These are phyloP conservation scores for Globisporangium spiculum DNA, from an alignment of 352 stramenopile genomes.

Conservation along the genomic window DNA sequence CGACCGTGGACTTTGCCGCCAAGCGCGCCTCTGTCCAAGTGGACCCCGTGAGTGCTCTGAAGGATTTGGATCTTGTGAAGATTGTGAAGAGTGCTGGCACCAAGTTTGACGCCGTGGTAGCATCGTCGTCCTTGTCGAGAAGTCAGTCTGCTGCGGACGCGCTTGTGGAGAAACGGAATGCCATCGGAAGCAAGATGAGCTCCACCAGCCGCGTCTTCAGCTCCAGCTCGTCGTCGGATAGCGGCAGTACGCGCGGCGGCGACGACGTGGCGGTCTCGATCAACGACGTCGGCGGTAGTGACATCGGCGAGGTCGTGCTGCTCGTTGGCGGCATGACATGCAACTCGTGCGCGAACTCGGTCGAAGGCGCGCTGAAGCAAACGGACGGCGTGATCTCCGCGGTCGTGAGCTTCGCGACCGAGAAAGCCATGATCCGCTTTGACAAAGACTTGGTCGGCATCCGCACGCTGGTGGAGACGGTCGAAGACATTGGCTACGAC, in stretches of 20 bases:
- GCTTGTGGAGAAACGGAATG: neutral
- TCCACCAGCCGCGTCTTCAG: slow-evolving; percentile 9
- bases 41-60: slow-evolving; percentile 53
- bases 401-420: slow-evolving; percentile 85
- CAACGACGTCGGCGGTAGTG: slow-evolving; percentile 22
- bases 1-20: slow-evolving; percentile 62
- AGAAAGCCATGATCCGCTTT: slow-evolving; percentile 79
- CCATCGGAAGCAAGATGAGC: slow-evolving; percentile 3
- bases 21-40: slow-evolving; percentile 64
- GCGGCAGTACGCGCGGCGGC: slow-evolving; percentile 8
- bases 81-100: slow-evolving; percentile 35
- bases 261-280: slow-evolving; percentile 41
- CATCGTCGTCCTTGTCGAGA: slow-evolving; percentile 3
- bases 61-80: slow-evolving; percentile 55
- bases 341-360: slow-evolving; percentile 89
- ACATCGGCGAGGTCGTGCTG: slow-evolving; percentile 64
- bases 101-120: slow-evolving; percentile 45
- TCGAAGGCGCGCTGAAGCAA: slow-evolving; percentile 83
- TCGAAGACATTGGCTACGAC: slow-evolving; percentile 91
- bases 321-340: slow-evolving; percentile 90
- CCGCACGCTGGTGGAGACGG: slow-evolving; percentile 80
- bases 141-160: neutral
- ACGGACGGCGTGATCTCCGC: slow-evolving; percentile 72
- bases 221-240: slow-evolving; percentile 7
- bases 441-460: slow-evolving; percentile 74